phyloP scores from a whole-genome alignment of 768 basidiomycete species.

The Mycena capillaripes region DNA sequence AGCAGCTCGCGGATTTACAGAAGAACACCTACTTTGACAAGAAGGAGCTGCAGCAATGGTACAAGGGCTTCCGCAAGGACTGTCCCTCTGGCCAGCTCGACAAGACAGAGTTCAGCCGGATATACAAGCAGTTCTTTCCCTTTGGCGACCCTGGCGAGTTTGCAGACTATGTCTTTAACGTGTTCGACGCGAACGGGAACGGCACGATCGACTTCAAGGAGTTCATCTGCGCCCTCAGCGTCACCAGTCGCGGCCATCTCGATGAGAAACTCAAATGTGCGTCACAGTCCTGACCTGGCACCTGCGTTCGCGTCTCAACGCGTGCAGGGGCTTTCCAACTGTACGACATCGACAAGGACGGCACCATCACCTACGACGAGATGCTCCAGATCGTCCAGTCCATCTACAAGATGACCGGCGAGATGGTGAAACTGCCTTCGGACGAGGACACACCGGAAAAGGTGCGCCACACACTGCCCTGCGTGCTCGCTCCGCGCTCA shows the following conservation, averaged over 20 bases:
- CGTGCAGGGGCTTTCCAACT: constrained; percentile 97
- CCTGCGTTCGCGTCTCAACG: constrained; percentile 33
- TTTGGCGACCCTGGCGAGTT: constrained; percentile 98
- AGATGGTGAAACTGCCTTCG: constrained; percentile 98
- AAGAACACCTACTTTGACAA: constrained; percentile 99
- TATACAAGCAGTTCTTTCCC: constrained; percentile 99
- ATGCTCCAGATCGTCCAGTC: constrained; percentile 98
- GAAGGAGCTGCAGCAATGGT: constrained; percentile 98
- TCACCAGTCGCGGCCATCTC: constrained; percentile 91
- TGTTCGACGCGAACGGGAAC: constrained; percentile 95
- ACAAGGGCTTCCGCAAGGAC: constrained; percentile 99
- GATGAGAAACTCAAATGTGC: constrained; percentile 99
- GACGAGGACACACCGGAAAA: constrained; percentile 99
- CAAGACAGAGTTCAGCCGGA: constrained; percentile 94
- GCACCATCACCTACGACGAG: constrained; percentile 97
- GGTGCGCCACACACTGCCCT: constrained; percentile 57
- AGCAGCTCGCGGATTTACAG: constrained; percentile 95
- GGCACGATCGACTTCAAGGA: constrained; percentile 99
- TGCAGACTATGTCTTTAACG: constrained; percentile 98
- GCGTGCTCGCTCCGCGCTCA: constrained; percentile 15
- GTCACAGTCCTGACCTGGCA: constrained; percentile 50
- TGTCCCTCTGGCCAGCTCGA: constrained; percentile 97
- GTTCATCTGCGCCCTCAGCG: constrained; percentile 97
- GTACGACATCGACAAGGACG: constrained; percentile 99
- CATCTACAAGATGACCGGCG: constrained; percentile 99